Evolutionary conservation across 169 alveolate species (phyloP).

Genomic region (Sarcocystis neurona): DNA sequence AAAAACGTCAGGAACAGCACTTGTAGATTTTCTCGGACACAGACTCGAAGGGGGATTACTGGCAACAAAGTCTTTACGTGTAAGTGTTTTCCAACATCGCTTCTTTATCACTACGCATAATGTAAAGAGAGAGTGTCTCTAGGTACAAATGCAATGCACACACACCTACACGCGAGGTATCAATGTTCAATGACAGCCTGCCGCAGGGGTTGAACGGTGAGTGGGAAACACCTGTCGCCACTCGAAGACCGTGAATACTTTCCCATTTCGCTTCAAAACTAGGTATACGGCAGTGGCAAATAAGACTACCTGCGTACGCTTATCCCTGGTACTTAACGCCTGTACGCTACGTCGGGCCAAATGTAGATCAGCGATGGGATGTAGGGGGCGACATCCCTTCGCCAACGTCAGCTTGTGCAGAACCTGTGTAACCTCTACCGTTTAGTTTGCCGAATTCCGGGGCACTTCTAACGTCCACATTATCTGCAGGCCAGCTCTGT

Average conservation of each 20-base stretch:
- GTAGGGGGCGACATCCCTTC: conserved; percentile 31
- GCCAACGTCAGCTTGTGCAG: conserved; percentile 22
- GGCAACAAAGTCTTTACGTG: neutral
- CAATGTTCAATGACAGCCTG: too few species aligned
- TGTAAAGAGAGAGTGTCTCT: neutral
- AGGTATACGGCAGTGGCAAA: too few species aligned
- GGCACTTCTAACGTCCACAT: neutral
- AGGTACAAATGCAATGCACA: neutral
- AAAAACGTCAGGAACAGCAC: neutral
- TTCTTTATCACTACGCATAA: neutral
- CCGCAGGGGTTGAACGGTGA: too few species aligned
- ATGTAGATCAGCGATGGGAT: too few species aligned
- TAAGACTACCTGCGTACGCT: too few species aligned
- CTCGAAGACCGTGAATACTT: too few species aligned
- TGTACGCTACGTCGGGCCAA: too few species aligned
- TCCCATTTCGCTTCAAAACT: too few species aligned
- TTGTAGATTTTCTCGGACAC: neutral
- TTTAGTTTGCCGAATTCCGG: neutral
- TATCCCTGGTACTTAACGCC: too few species aligned
- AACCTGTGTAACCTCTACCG: neutral
- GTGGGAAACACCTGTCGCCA: too few species aligned
- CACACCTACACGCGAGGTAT: neutral
- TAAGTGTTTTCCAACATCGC: too few species aligned
- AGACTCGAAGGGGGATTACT: neutral
- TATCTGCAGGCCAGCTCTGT: neutral